Evolutionary conservation across 139 green algal species (phyloP).

Genomic region (Marvania coccoides): DNA sequence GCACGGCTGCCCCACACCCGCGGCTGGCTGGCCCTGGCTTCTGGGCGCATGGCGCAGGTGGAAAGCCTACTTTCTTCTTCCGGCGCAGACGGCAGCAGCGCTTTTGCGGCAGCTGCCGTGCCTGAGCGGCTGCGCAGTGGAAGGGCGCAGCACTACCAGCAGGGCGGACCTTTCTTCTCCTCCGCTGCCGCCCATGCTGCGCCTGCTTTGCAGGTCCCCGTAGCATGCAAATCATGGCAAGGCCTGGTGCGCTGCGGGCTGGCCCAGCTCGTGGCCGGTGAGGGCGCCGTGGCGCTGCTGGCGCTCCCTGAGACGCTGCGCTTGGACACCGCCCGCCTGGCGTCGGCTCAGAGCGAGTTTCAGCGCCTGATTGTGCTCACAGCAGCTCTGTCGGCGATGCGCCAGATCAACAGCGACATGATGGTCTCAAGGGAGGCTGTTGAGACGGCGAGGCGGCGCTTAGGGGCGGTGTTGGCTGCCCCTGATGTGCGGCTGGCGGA

Average conservation of each 20-base stretch:
- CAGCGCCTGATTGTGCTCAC: conserved; percentile 61
- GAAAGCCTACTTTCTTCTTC: background rate
- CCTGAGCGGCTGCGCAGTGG: background rate
- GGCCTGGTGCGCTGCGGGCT: conserved; percentile 54
- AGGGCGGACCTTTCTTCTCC: too few relatives aligned
- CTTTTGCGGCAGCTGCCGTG: background rate
- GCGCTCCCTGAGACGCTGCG: conserved; percentile 52
- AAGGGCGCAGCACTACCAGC: background rate
- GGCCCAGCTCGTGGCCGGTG: conserved; percentile 43
- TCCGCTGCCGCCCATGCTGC: conserved; percentile 2
- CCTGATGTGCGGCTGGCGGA: conserved; percentile 48
- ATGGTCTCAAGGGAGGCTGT: background rate
- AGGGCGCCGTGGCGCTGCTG: conserved; percentile 16
- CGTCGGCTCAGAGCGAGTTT: conserved; percentile 59
- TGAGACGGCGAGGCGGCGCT: conserved; percentile 26
- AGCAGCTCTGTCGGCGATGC: conserved; percentile 49
- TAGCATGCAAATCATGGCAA: conserved; percentile 33
- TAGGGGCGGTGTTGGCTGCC: conserved; percentile 53
- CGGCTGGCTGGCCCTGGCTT: conserved; percentile 34
- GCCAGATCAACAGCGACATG: conserved; percentile 22
- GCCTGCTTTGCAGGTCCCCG: conserved; percentile 16
- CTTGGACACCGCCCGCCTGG: conserved; percentile 47
- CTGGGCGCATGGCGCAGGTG: conserved; percentile 27
- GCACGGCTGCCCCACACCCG: conserved; percentile 21
- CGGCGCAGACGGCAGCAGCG: background rate